Evolutionary conservation across 306 rosid genomes (phyloP), one percentile per base, ranked within the genome.

Genomic region (Carpinus viminea): DNA sequence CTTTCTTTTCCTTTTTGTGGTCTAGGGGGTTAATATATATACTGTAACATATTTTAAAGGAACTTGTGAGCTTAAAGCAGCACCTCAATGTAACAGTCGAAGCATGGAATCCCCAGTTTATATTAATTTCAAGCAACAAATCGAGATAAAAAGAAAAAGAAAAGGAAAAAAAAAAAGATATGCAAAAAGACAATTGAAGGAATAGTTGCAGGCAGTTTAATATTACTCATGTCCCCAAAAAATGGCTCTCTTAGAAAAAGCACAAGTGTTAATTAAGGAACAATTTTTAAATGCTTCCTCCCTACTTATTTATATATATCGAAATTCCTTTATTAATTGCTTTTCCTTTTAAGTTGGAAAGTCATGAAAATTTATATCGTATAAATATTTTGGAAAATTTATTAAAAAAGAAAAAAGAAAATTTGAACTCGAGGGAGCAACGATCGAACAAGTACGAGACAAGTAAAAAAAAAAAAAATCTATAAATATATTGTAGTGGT

Each of bases 61-160:
- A 80, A 46, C 46, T 21, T 59, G 13, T 69, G 73, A 69, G 13
- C 74, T 77, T 70, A 74, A 78, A 75, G 48, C 79, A 78, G 61
- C 77, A 62, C 81, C 68, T 88, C 91, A 87, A 92, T 92, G 93
- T 83, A 87, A 92, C 91, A 90, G 93, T 86, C 81, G 60, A 84
- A 85, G 79, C 80, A 43, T 24, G 68, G 15, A 66, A n/a, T 66
- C 81, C 72, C 55, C 26, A 66, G 50, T 34, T 16, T 15, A 66
- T 31, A 43, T 48, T 24, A 24, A 24, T 24, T 16, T 31, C n/a
- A 31, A 66, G 24, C 72, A 59, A 59, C 38, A 59, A 24, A 20
- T 9, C 31, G n/a, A 16, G n/a, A 10, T 2, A 46, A 20, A 47
- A 12, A 60, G 5, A 24, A 20, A 34, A 12, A 0, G 1, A 36